Base-by-base conservation (phyloP, 2,329 filamentous ascomycete species). In the Ascochyta rabiei region DNA sequence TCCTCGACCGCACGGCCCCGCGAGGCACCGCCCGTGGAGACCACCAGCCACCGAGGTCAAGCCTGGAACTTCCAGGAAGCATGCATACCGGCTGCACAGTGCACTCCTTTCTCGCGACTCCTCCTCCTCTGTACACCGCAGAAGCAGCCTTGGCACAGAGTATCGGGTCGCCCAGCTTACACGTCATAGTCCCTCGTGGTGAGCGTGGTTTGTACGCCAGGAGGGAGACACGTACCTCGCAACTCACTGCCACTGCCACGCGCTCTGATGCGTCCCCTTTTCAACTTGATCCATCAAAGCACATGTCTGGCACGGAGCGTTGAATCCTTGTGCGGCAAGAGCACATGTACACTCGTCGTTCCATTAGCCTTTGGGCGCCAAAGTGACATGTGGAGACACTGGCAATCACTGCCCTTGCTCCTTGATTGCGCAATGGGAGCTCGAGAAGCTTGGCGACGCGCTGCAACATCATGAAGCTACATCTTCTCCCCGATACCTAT, bases 1-100 rank as follows among this genome's bases (percentile, higher is more conserved):
- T 50, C 52, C 33, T 38, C n/a, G 12, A 28, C 4, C 21, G 52
- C 46, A 55, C 52, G 52, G 52, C 52, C 41, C 51, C 34, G 39
- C 44, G 2, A 45, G 35, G 28, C 37, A 23, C 35, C 52, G 37
- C 46, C 26, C 15, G 8, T 21, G 51, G 45, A 41, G 45, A 41
- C 21, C 21, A 49, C 40, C 45, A 48, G 40, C 44, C 45, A 44
- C 21, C 31, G 30, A 33, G 13, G 52, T 35, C 46, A 49, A 55
- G 52, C 9, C 3, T 19, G n/a, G 19, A n/a, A n/a, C n/a, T n/a
- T n/a, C n/a, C n/a, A n/a, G n/a, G n/a, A n/a, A n/a, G n/a, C n/a
- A n/a, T n/a, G n/a, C n/a, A 24, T 26, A 31, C 30, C 21, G 21
- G 21, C 21, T 23, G 21, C 21, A 23, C 4, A 6, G 4, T 23